These are phyloP conservation scores for Penicillium ucsense DNA, from an alignment of 495 filamentous ascomycete genomes.

Conservation along the genomic window DNA sequence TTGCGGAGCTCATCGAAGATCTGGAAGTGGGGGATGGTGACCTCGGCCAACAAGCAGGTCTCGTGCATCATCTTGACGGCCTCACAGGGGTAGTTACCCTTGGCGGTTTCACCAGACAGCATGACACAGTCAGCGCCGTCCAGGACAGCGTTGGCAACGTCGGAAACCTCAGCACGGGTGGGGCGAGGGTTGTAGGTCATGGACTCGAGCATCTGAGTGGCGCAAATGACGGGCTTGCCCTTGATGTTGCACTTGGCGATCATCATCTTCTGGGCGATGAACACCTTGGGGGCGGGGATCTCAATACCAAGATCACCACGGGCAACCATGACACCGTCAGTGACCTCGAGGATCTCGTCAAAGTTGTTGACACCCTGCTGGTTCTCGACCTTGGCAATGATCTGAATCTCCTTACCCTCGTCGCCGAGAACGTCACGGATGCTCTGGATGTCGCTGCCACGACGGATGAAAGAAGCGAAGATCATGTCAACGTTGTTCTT, in stretches of 20 bases:
- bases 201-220: constrained; percentile 89
- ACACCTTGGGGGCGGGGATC: constrained; percentile 96
- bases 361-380: constrained; percentile 99
- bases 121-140: constrained; percentile 99
- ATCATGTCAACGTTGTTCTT: constrained; percentile 99
- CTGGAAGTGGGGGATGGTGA: constrained; percentile 90
- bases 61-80: constrained; percentile 96
- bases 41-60: constrained; percentile 90
- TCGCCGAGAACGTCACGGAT: constrained; percentile 88
- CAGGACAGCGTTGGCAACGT: constrained; percentile 95
- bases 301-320: constrained; percentile 98
- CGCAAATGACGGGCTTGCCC: constrained; percentile 96
- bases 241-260: constrained; percentile 99
- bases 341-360: constrained; percentile 89
- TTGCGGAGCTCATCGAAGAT: constrained; percentile 91
- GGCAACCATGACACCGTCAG: constrained; percentile 98
- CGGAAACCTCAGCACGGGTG: constrained; percentile 93
- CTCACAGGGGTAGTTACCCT: constrained; percentile 88
- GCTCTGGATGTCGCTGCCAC: constrained; percentile 77
- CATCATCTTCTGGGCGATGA: constrained; percentile 99
- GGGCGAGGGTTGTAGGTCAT: constrained; percentile 99
- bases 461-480: constrained; percentile 96
- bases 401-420: constrained; percentile 95
- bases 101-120: constrained; percentile 97
- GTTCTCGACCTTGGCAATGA: constrained; percentile 99